These are phyloP conservation scores for Aspergillus uvarum DNA, from an alignment of 2,329 filamentous ascomycete species.

Conservation along the genomic window DNA sequence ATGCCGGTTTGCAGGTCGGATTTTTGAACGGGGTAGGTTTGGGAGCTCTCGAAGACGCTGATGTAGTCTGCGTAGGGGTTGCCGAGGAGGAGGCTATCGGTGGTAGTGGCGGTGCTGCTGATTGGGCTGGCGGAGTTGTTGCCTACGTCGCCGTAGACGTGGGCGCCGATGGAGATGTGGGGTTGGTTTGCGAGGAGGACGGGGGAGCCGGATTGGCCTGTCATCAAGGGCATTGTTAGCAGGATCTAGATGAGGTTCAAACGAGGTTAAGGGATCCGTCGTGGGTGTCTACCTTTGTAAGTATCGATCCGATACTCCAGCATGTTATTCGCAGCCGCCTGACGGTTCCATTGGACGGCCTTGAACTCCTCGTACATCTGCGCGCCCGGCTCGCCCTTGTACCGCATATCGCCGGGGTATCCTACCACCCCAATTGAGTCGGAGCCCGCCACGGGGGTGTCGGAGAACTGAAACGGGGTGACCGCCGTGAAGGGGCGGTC, in stretches of 20 bases:
- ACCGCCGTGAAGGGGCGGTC: neutral
- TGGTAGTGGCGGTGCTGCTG: neutral
- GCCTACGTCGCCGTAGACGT: neutral
- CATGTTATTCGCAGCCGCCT: neutral
- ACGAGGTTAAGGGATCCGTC: too few species aligned
- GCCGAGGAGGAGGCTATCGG: neutral
- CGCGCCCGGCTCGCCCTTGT: constrained; percentile 1
- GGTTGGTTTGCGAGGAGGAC: neutral
- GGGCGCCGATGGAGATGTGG: constrained; percentile 2
- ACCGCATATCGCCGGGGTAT: neutral
- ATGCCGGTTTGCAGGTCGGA: too few species aligned
- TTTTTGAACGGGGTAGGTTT: too few species aligned
- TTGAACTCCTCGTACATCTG: constrained; percentile 1
- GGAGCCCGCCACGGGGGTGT: neutral
- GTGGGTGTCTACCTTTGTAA: neutral
- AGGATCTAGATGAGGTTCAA: too few species aligned
- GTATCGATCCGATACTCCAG: constrained; percentile 3
- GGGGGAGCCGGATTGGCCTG: neutral
- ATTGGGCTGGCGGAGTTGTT: constrained; percentile 1
- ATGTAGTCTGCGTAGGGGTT: neutral
- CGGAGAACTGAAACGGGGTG: neutral
- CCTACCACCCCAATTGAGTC: neutral
- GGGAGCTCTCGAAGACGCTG: neutral
- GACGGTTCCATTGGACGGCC: neutral
- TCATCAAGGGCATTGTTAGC: neutral